Evolutionary conservation across 108 stramenopile species (phyloP), one percentile per base, ranked within the genome.

Genomic region (Schizochytrium sp.): DNA sequence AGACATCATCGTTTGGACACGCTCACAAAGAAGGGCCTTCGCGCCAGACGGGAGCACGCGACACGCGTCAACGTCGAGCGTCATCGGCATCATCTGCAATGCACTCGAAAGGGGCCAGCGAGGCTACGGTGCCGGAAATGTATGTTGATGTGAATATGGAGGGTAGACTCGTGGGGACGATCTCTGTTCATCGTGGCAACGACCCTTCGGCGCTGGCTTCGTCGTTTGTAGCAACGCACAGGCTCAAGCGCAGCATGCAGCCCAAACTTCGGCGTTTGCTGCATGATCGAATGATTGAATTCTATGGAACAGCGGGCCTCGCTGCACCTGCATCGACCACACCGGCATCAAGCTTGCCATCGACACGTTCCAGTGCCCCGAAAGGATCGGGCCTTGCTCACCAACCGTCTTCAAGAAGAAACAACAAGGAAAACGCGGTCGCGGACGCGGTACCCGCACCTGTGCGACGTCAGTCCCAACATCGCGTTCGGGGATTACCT

Each of bases 141-240:
- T 83, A 53, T 23, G 76, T 83, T 6, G 76, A 83, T 34, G 76
- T 83, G 10, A 83, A 83, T 53, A 53, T 83, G 76, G 76, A 83
- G n/a, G 76, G 76, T 16, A 83, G 23, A 6, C 76, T 47, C n/a
- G 28, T 83, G n/a, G 76, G 76, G 3, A 53, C 51, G 28, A 83
- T 83, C 3, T 53, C 76, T 6, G 76, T 83, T 6, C 45, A 53
- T 53, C 48, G 51, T 19, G 76, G 76, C 2, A 45, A 83, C 51
- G 51, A 83, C 3, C 76, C 76, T 1, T 21, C 51, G 19, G 51
- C 76, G 8, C 51, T 83, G 10, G 76, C 76, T 12, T 83, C 76
- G 12, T 4, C 45, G 19, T 83, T 83, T 34, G 76, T 83, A 12
- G 23, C 16, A 23, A 47, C n/a, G n/a, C 76, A 83, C 76, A 12